phyloP scores from a whole-genome alignment of 495 filamentous ascomycete genomes.

The Acidomyces sp. region DNA sequence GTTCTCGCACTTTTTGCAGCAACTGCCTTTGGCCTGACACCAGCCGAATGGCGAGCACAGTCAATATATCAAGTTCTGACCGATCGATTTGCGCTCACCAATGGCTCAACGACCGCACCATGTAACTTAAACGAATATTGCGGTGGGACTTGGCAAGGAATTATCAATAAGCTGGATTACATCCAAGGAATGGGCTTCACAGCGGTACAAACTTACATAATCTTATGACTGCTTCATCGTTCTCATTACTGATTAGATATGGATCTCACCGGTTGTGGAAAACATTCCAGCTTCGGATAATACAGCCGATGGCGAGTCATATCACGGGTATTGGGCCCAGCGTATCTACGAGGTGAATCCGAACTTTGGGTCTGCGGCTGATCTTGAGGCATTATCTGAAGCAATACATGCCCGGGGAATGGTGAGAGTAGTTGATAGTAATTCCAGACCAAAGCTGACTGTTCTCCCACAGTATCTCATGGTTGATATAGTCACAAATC shows the following conservation, averaged over 20 bases:
- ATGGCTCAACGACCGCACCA: conserved; percentile 46
- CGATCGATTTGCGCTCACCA: conserved; percentile 58
- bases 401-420: conserved; percentile 35
- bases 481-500: conserved; percentile 22
- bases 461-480: conserved; percentile 14
- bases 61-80: conserved; percentile 66
- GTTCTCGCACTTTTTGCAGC: neutral
- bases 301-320: conserved; percentile 10
- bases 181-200: conserved; percentile 50
- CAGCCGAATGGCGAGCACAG: conserved; percentile 29
- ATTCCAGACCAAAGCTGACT: conserved; percentile 1
- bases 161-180: conserved; percentile 56
- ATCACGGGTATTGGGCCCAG: conserved; percentile 23
- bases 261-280: conserved; percentile 42
- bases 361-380: conserved; percentile 19
- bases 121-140: conserved; percentile 51
- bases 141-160: conserved; percentile 60
- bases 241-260: no score
- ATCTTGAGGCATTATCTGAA: conserved; percentile 12
- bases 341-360: conserved; percentile 15
- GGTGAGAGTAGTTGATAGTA: conserved; percentile 26
- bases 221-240: conserved; percentile 58
- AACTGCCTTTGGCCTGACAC: no score
- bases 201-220: no score
- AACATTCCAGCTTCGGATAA: conserved; percentile 44